A percentile compares a stretch with the other conserved stretches of the same genome.
Conservation (phyloP, 129 eudicot genomes). For the Heracleum sosnowskyi region DNA sequence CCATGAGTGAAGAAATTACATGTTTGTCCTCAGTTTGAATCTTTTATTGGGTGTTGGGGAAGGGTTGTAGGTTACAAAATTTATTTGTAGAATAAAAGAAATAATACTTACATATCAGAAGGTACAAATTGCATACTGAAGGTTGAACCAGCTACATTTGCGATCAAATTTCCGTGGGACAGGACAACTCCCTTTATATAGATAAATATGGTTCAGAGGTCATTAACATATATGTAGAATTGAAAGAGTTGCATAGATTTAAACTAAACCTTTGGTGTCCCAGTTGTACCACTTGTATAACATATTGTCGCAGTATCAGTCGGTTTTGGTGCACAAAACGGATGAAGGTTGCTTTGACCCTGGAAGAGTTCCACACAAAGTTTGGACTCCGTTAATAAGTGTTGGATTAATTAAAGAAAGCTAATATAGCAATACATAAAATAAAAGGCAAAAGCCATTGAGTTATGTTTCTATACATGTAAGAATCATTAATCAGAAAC, state of each 20-base stretch:
- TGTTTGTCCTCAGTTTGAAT: not conserved
- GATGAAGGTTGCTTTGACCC: constrained; percentile 56
- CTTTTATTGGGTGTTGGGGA: not conserved
- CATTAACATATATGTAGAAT: not conserved
- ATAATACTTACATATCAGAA: constrained; percentile 62
- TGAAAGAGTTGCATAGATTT: not conserved
- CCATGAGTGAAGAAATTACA: not conserved
- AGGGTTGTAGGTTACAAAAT: too few relatives aligned
- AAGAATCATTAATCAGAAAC: too few relatives aligned
- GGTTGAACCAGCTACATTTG: constrained; percentile 60
- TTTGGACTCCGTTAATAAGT: too few relatives aligned
- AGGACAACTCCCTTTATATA: constrained; percentile 56
- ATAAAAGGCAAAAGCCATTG: not conserved
- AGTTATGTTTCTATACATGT: not conserved
- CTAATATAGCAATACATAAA: not conserved
- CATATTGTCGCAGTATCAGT: constrained; percentile 79
- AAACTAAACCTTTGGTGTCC: constrained; percentile 78
- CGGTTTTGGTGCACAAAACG: constrained; percentile 65
- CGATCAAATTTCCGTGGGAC: constrained; percentile 70
- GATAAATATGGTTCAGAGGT: not conserved
- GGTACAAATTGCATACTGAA: constrained; percentile 41
- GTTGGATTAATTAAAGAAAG: too few relatives aligned
- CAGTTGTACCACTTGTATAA: constrained; percentile 96
- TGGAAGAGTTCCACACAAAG: constrained; percentile 19
- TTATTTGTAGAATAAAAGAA: too few relatives aligned